Evolutionary conservation across 1,284 basidiomycete genomes (phyloP).

Genomic region (Cystobasidiaceae sp.): DNA sequence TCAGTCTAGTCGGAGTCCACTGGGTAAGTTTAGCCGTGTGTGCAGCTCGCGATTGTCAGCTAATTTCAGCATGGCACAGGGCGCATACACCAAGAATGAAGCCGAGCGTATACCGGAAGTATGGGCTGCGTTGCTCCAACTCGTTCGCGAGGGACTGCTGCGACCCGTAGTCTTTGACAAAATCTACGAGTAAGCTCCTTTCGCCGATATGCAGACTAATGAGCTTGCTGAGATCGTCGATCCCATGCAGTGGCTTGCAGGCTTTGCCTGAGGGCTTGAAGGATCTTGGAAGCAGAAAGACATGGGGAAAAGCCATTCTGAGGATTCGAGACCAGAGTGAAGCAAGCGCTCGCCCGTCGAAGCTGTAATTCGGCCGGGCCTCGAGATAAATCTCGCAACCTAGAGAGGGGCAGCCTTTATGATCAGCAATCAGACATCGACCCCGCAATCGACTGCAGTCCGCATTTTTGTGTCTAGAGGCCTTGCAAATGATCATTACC

Average conservation of each 20-base stretch:
- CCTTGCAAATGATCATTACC: no score
- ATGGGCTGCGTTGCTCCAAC: slow-evolving; percentile 67
- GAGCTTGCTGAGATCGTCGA: background rate
- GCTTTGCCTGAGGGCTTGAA: slow-evolving; percentile 56
- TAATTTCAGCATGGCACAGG: slow-evolving; percentile 15
- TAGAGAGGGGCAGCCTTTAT: background rate
- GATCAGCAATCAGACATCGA: no score
- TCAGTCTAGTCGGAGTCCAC: slow-evolving; percentile 71
- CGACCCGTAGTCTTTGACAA: slow-evolving; percentile 69
- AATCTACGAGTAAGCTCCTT: slow-evolving; percentile 53
- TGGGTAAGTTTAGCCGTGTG: slow-evolving; percentile 63
- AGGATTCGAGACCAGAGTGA: slow-evolving; percentile 24
- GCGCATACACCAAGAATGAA: slow-evolving; percentile 58
- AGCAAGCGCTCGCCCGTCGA: slow-evolving; percentile 32
- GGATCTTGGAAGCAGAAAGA: slow-evolving; percentile 64
- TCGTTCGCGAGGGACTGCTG: slow-evolving; percentile 62
- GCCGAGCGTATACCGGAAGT: slow-evolving; percentile 61
- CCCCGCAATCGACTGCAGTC: no score
- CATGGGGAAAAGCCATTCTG: slow-evolving; percentile 83
- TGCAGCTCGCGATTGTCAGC: background rate
- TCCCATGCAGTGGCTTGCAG: slow-evolving; percentile 54
- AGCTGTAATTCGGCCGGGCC: slow-evolving; percentile 29
- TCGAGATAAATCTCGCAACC: background rate
- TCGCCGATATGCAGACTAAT: no score
- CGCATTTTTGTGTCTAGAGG: no score